Conservation (phyloP, 805 yeast genomes). For the Crinitomyces ghanaensis region DNA sequence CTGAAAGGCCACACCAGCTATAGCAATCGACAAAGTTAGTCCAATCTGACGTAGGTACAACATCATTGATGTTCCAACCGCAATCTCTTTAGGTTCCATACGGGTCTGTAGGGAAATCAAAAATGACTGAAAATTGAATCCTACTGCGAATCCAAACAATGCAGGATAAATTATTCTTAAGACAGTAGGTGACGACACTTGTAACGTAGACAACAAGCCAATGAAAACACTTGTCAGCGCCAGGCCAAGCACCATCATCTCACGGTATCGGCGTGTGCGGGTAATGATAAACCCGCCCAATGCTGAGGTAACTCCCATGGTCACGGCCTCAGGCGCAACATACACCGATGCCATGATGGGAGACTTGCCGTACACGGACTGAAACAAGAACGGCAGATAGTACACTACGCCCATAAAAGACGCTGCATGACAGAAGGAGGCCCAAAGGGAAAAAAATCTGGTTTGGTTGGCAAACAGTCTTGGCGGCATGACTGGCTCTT, state of each 20-base stretch:
- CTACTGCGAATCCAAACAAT: constrained; percentile 37
- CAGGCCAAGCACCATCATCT: constrained; percentile 30
- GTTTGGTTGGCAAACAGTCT: constrained; percentile 26
- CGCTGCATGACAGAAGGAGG: constrained; percentile 39
- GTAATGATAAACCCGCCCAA: constrained; percentile 38
- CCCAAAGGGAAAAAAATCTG: constrained; percentile 23
- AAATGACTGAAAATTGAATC: constrained; percentile 37
- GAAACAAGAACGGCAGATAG: constrained; percentile 40
- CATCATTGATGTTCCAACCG: constrained; percentile 35
- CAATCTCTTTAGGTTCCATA: constrained; percentile 40
- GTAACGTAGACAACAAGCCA: constrained; percentile 35
- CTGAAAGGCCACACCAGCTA: constrained; percentile 34
- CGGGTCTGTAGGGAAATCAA: constrained; percentile 38
- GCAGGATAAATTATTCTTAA: constrained; percentile 36
- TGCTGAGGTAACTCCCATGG: constrained; percentile 34
- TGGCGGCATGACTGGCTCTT: constrained; percentile 35
- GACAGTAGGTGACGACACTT: constrained; percentile 27
- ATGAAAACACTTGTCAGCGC: constrained; percentile 32
- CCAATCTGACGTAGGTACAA: constrained; percentile 32
- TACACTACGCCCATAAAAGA: constrained; percentile 36
- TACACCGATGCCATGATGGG: constrained; percentile 33
- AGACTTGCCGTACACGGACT: constrained; percentile 33
- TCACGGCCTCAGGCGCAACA: constrained; percentile 34
- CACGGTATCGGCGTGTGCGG: constrained; percentile 32
- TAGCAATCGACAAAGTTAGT: constrained; percentile 33